Percentiles rank a stretch among this genome's conserved stretches.
Evolutionary conservation across 768 basidiomycete species (phyloP).

Genomic region (Macrolepiota dolichaula): DNA sequence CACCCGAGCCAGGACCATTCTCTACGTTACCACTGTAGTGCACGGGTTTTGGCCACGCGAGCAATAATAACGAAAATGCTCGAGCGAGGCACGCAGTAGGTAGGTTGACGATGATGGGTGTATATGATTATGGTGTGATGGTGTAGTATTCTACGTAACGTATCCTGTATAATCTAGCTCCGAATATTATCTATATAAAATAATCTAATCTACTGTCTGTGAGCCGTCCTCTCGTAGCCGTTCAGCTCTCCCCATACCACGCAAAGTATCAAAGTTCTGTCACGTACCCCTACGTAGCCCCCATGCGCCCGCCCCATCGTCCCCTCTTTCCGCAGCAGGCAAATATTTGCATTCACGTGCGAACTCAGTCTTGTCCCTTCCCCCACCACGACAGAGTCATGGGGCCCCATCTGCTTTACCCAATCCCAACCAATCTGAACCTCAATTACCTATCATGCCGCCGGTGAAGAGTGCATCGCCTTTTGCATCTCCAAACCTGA

Average conservation of each 20-base stretch:
- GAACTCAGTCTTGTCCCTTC: conserved; percentile 23
- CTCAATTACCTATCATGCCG: background rate
- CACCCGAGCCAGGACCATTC: conserved; percentile 1
- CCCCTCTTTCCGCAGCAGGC: conserved; percentile 27
- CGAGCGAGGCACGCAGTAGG: too few relatives aligned
- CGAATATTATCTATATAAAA: too few relatives aligned
- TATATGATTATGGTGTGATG: too few relatives aligned
- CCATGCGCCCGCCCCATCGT: conserved; percentile 29
- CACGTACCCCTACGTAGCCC: conserved; percentile 34
- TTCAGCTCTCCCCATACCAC: too few relatives aligned
- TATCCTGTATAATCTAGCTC: too few relatives aligned
- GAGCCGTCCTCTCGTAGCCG: too few relatives aligned
- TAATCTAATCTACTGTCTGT: too few relatives aligned
- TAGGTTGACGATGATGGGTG: too few relatives aligned
- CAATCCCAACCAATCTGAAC: conserved; percentile 4
- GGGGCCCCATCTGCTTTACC: background rate
- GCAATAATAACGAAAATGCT: too few relatives aligned
- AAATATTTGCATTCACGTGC: conserved; percentile 19
- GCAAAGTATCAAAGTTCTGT: conserved; percentile 40
- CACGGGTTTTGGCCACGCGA: too few relatives aligned
- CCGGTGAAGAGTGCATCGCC: background rate
- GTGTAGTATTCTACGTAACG: too few relatives aligned
- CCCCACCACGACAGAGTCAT: conserved; percentile 11
- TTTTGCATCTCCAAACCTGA: conserved; percentile 1
- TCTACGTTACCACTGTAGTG: too few relatives aligned